These are phyloP conservation scores for Fusarium verticillioides DNA, from an alignment of 2,329 filamentous ascomycete species.

Conservation along the genomic window DNA sequence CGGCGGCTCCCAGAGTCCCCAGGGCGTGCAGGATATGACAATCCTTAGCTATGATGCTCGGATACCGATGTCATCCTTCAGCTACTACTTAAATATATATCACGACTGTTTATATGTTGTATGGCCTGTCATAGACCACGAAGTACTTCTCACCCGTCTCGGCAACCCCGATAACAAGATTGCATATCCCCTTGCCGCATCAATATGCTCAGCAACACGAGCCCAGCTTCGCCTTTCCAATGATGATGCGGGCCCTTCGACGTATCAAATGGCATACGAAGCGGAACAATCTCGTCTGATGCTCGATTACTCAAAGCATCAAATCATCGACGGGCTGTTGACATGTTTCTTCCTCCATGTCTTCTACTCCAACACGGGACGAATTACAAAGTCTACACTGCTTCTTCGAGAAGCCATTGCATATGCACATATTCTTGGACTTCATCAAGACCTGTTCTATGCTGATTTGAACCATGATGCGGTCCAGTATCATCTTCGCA, in stretches of 20 bases:
- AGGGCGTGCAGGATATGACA: background rate
- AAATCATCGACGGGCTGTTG: conserved; percentile 1
- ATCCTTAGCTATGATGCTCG: background rate
- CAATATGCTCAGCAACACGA: conserved; percentile 21
- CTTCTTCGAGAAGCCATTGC: conserved; percentile 19
- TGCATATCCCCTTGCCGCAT: conserved; percentile 15
- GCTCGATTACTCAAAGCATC: conserved; percentile 17
- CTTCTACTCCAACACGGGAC: conserved; percentile 14
- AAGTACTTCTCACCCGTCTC: background rate
- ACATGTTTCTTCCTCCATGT: conserved; percentile 28
- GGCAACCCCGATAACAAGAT: background rate
- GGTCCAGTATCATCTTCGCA: conserved; percentile 16
- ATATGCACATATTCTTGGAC: conserved; percentile 20
- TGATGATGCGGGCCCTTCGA: background rate
- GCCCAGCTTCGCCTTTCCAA: conserved; percentile 14
- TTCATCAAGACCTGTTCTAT: conserved; percentile 22
- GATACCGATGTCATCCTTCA: conserved; percentile 5
- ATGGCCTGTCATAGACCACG: conserved; percentile 13
- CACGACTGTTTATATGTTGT: conserved; percentile 3
- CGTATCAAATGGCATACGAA: background rate
- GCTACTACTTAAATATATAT: conserved; percentile 17
- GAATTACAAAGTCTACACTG: conserved; percentile 17
- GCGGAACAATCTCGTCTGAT: conserved; percentile 16
- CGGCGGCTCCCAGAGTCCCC: background rate
- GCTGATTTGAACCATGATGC: background rate